A percentile compares a stretch with the other conserved stretches of the same genome.
These are phyloP conservation scores for Cadophora gregata DNA, from an alignment of 2,329 filamentous ascomycete genomes.

Conservation along the genomic window DNA sequence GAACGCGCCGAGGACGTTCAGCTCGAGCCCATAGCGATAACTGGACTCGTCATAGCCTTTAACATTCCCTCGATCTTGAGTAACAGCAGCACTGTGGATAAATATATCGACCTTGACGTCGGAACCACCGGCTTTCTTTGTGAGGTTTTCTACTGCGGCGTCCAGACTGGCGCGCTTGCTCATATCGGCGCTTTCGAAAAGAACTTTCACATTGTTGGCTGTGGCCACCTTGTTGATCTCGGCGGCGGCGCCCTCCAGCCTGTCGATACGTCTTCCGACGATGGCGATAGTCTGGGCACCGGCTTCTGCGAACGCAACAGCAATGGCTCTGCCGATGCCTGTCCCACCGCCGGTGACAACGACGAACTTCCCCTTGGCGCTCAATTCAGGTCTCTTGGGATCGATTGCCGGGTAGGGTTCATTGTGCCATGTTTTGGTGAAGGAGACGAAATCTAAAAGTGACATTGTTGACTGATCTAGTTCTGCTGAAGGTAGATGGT, in stretches of 20 bases:
- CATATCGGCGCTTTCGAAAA: slow-evolving; percentile 44
- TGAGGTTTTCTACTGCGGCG: slow-evolving; percentile 43
- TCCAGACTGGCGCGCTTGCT: slow-evolving; percentile 44
- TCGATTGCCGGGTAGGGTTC: slow-evolving; percentile 47
- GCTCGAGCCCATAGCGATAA: slow-evolving; percentile 45
- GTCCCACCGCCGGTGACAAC: slow-evolving; percentile 52
- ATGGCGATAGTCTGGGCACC: slow-evolving; percentile 52
- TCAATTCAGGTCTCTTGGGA: slow-evolving; percentile 49
- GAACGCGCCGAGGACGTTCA: slow-evolving; percentile 46
- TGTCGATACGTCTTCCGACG: slow-evolving; percentile 48
- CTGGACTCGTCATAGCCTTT: slow-evolving; percentile 40
- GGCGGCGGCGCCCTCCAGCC: slow-evolving; percentile 46
- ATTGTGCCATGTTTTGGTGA: slow-evolving; percentile 48
- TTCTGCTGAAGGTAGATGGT: too few species aligned
- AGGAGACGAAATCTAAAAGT: slow-evolving; percentile 45
- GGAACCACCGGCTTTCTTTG: slow-evolving; percentile 32
- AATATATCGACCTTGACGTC: slow-evolving; percentile 48
- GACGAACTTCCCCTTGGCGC: slow-evolving; percentile 48
- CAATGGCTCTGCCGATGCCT: slow-evolving; percentile 53
- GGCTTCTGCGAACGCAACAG: slow-evolving; percentile 50
- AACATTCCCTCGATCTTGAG: slow-evolving; percentile 42
- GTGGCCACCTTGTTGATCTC: slow-evolving; percentile 45
- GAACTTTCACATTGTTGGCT: slow-evolving; percentile 42
- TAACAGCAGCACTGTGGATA: slow-evolving; percentile 47
- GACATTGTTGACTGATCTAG: neutral